Evolutionary conservation across 805 yeast genomes (phyloP), one percentile per base, ranked within the genome.

Genomic region (Lachancea sp.): DNA sequence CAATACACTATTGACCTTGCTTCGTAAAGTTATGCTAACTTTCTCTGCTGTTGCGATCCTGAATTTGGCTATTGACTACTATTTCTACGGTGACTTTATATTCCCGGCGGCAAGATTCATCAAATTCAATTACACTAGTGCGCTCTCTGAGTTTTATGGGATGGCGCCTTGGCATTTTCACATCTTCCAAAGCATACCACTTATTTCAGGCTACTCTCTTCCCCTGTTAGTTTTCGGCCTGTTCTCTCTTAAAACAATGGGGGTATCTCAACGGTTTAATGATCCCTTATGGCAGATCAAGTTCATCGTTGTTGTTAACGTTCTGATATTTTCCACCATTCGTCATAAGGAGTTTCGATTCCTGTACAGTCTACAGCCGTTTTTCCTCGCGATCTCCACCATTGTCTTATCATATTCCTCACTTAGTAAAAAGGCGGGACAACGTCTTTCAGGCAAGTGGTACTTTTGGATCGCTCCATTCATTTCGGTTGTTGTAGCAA

Each of bases 281-380:
- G 42, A 42, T 30, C 50, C 54, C 4, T 31, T 50, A 12, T 40
- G 52, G 23, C 50, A 53, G 12, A 22, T 65, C 11, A 65, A 63
- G 47, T 9, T 55, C 6, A 49, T 71, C 36, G 46, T 72, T 0
- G 15, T 70, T 0, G 40, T 72, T 4, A 81, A 81, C 33, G 36
- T 83, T 1, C 36, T 62, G 0, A 65, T 70, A 0, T 86, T 83
- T 50, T 83, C 96, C 0, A 38, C 67, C 2, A 72, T 92, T 15
- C 66, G 72, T 8, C 99, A 92, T 60, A 92, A 92, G 56, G 99
- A 92, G 57, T 83, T 88, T 51, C 71, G 99, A 34, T 92, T 92
- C 58, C 69, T 94, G 13, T 87, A 81, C 50, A 95, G 94, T 2
- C 56, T 92, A 38, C 79, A 84, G 63, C 97, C 98, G 1, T 52